Evolutionary conservation across 202 grass and related monocot species (phyloP).

Genomic region (Saccharum hybrid): DNA sequence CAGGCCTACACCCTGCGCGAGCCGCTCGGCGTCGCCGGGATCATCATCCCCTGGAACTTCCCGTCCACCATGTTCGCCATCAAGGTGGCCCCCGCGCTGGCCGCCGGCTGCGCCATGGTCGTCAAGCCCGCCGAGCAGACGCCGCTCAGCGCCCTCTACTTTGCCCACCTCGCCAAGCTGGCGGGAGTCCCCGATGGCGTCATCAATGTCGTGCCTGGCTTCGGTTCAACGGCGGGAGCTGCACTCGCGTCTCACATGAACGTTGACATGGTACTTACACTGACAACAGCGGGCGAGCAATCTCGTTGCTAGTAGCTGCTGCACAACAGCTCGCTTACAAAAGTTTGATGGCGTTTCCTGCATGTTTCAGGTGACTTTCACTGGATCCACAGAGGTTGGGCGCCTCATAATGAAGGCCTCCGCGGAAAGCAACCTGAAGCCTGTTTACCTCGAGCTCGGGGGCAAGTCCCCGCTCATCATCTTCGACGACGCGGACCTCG

Average conservation of each 20-base stretch:
- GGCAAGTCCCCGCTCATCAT: no score
- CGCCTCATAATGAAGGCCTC: no score
- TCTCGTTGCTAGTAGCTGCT: not conserved
- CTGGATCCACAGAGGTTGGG: no score
- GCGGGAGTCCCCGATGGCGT: conserved; percentile 79
- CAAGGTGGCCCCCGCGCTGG: conserved; percentile 68
- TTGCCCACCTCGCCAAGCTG: conserved; percentile 59
- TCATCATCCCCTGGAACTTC: conserved; percentile 82
- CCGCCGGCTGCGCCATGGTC: conserved; percentile 73
- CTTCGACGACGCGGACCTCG: no score
- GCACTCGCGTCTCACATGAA: conserved; percentile 80
- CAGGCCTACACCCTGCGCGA: conserved; percentile 69
- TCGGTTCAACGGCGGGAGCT: conserved; percentile 69
- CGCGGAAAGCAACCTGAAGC: no score
- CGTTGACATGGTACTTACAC: conserved; percentile 47
- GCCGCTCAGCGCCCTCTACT: conserved; percentile 60
- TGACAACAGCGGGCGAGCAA: not conserved
- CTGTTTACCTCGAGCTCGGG: no score
- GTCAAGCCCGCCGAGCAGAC: conserved; percentile 84
- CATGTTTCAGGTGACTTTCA: no score
- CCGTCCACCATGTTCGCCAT: conserved; percentile 61
- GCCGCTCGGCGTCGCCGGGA: conserved; percentile 69
- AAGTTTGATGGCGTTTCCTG: not conserved
- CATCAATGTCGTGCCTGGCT: conserved; percentile 70
- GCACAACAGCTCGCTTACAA: not conserved